These are phyloP conservation scores for Areca catechu DNA, from an alignment of 176 grass and related monocot species.

Conservation along the genomic window DNA sequence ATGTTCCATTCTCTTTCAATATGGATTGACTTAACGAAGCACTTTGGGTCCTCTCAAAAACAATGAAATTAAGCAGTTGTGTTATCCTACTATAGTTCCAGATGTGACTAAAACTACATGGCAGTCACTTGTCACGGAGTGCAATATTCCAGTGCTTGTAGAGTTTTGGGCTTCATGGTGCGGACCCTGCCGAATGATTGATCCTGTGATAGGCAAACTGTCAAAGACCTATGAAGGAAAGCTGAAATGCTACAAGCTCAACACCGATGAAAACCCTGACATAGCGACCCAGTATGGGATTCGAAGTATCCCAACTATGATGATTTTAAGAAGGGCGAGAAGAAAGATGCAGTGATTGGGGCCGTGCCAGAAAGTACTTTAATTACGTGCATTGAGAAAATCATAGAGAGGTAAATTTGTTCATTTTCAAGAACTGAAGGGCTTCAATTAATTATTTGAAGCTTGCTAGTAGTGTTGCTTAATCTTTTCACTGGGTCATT, in stretches of 20 bases:
- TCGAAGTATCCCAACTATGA: conserved; percentile 10
- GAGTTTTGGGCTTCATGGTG: conserved; percentile 18
- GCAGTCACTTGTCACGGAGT: conserved; percentile 7
- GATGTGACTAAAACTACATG: conserved; percentile 1
- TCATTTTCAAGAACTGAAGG: too few relatives aligned
- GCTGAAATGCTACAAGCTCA: conserved; percentile 19
- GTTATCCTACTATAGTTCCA: background rate
- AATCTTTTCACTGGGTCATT: too few relatives aligned
- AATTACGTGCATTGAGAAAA: conserved; percentile 5
- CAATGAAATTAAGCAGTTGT: too few relatives aligned
- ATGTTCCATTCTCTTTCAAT: too few relatives aligned
- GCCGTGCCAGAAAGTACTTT: background rate
- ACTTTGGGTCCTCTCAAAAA: too few relatives aligned
- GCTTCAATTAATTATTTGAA: too few relatives aligned
- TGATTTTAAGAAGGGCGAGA: conserved; percentile 18
- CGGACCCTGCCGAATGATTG: conserved; percentile 11
- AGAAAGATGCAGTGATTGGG: conserved; percentile 5
- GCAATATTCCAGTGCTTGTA: conserved; percentile 1
- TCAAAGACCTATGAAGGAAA: conserved; percentile 13
- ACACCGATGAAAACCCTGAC: conserved; percentile 14
- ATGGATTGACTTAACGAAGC: too few relatives aligned
- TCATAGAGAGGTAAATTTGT: background rate
- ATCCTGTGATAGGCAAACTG: conserved; percentile 7
- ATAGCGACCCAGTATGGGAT: conserved; percentile 5
- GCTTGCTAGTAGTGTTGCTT: too few relatives aligned